Evolutionary conservation across 495 filamentous ascomycete genomes (phyloP).

Genomic region (Penicillium turbatum): DNA sequence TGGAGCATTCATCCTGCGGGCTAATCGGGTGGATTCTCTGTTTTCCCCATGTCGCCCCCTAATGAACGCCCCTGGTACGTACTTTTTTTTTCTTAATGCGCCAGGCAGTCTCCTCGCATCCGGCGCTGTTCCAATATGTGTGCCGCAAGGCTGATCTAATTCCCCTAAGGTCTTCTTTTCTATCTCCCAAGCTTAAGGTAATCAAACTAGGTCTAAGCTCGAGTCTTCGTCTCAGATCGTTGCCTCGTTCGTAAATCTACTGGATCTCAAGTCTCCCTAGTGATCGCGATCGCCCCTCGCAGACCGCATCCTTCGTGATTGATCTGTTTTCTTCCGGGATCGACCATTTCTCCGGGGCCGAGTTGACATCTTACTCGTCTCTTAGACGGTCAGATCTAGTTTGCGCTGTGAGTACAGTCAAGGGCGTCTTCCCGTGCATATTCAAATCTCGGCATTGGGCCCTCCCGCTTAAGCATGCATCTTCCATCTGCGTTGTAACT

Average conservation of each 20-base stretch:
- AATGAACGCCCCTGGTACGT: slow-evolving; percentile 40
- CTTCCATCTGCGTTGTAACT: slow-evolving; percentile 22
- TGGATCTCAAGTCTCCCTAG: slow-evolving; percentile 9
- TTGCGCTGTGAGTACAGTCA: slow-evolving; percentile 16
- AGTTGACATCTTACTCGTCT: slow-evolving; percentile 15
- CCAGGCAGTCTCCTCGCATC: slow-evolving; percentile 25
- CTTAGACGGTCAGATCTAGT: slow-evolving; percentile 4
- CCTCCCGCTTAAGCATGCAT: slow-evolving; percentile 15
- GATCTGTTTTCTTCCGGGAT: slow-evolving; percentile 16
- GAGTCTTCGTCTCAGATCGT: slow-evolving; percentile 19
- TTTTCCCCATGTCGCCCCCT: slow-evolving; percentile 38
- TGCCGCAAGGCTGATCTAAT: slow-evolving; percentile 28
- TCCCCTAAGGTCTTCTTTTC: not conserved
- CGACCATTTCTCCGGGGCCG: not conserved
- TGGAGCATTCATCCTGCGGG: slow-evolving; percentile 31
- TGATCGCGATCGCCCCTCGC: slow-evolving; percentile 20
- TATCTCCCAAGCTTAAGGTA: not conserved
- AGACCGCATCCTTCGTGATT: not conserved
- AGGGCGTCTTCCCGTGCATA: slow-evolving; percentile 20
- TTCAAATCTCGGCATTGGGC: slow-evolving; percentile 11
- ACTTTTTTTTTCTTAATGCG: slow-evolving; percentile 10
- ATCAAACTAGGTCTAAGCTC: slow-evolving; percentile 9
- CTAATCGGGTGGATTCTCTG: slow-evolving; percentile 36
- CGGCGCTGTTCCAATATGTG: slow-evolving; percentile 16
- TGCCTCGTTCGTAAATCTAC: slow-evolving; percentile 21